phyloP scores from a whole-genome alignment of 495 filamentous ascomycete species.

The Tuber brumale region DNA sequence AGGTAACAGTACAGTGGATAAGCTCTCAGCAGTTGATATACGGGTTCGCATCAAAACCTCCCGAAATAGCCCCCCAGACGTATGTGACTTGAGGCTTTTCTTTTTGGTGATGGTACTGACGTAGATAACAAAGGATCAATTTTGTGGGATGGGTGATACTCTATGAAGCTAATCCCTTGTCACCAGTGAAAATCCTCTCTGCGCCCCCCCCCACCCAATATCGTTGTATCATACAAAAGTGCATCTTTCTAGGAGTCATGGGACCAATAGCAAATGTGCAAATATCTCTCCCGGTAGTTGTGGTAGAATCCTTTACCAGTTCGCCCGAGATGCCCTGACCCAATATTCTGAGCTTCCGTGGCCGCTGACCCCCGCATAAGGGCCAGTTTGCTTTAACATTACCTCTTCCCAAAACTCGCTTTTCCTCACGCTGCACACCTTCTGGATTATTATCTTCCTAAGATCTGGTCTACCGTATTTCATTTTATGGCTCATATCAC shows the following conservation, averaged over 20 bases:
- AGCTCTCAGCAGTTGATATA: background rate
- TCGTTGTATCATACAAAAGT: background rate
- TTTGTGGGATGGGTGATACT: background rate
- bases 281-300: background rate
- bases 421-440: background rate
- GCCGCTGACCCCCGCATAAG: background rate
- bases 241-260: background rate
- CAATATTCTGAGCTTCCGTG: background rate
- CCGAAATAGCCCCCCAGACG: background rate
- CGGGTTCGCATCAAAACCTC: background rate
- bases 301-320: background rate
- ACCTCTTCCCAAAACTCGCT: background rate
- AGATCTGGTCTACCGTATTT: background rate
- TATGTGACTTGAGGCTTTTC: background rate
- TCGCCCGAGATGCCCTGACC: background rate
- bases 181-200: background rate
- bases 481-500: background rate
- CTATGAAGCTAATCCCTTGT: background rate
- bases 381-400: background rate
- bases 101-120: background rate
- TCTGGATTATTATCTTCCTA: background rate
- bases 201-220: background rate
- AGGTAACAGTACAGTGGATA: background rate
- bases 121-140: background rate
- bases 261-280: background rate